Evolutionary conservation across 805 yeast species (phyloP).

Genomic region (Yamadazyma ubonensis): DNA sequence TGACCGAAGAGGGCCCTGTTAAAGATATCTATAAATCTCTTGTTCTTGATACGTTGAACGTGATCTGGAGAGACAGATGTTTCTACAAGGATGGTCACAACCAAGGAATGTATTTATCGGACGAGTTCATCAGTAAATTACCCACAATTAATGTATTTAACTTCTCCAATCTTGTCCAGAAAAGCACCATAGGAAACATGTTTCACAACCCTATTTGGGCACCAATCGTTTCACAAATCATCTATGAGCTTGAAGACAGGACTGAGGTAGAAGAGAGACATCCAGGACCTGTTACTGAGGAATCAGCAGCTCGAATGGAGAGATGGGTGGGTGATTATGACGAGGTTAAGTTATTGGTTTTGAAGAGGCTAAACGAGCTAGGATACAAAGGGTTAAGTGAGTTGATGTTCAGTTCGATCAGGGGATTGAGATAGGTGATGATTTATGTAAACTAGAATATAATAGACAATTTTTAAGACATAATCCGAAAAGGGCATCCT

Average conservation of each 20-base stretch:
- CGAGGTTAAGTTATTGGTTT: constrained; percentile 44
- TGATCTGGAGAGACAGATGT: constrained; percentile 56
- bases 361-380: constrained; percentile 38
- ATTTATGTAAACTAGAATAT: too few species aligned
- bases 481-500: too few species aligned
- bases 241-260: constrained; percentile 49
- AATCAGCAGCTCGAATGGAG: constrained; percentile 38
- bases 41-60: constrained; percentile 55
- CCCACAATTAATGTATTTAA: constrained; percentile 30
- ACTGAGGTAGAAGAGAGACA: constrained; percentile 36
- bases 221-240: constrained; percentile 39
- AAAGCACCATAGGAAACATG: constrained; percentile 38
- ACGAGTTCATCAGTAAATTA: constrained; percentile 30
- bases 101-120: constrained; percentile 40
- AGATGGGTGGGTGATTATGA: constrained; percentile 43
- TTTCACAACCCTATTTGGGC: constrained; percentile 55
- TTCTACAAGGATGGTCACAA: constrained; percentile 34
- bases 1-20: constrained; percentile 24
- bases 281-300: constrained; percentile 53
- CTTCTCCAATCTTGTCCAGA: constrained; percentile 28
- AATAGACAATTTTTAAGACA: too few species aligned
- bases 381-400: constrained; percentile 52
- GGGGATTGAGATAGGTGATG: constrained; percentile 7
- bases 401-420: constrained; percentile 53
- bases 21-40: constrained; percentile 45